Percentiles rank a stretch among this genome's conserved stretches.
Evolutionary conservation across 495 filamentous ascomycete genomes (phyloP).

Genomic region (Penicillium riverlandense): DNA sequence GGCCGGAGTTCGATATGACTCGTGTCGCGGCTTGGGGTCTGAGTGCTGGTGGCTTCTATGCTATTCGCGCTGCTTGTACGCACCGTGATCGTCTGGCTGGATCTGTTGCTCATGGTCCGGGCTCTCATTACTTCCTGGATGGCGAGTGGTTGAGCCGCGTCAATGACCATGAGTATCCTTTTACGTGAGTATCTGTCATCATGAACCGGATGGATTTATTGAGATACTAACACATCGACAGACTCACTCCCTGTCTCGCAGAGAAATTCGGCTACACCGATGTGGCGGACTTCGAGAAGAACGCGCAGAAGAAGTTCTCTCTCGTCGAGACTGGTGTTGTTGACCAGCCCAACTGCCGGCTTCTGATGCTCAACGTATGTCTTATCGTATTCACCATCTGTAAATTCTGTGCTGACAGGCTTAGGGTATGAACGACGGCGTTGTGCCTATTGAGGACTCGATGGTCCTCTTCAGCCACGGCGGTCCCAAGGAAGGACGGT

Average conservation of each 20-base stretch:
- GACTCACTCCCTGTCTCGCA: conserved; percentile 56
- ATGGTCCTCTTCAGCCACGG: conserved; percentile 62
- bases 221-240: conserved; percentile 6
- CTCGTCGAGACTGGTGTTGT: conserved; percentile 64
- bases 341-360: conserved; percentile 50
- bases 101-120: conserved; percentile 64
- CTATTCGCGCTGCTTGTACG: conserved; percentile 65
- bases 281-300: conserved; percentile 51
- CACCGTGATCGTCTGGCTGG: conserved; percentile 53
- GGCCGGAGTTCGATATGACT: conserved; percentile 52
- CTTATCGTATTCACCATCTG: not conserved
- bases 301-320: conserved; percentile 63
- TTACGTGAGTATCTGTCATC: conserved; percentile 40
- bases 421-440: conserved; percentile 59
- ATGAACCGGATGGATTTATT: too few species aligned
- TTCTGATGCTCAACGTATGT: conserved; percentile 63
- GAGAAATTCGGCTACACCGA: conserved; percentile 63
- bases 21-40: conserved; percentile 65
- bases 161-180: conserved; percentile 74
- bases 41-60: conserved; percentile 72
- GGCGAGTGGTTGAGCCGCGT: conserved; percentile 57
- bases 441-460: conserved; percentile 75
- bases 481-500: conserved; percentile 60
- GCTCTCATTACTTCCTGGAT: conserved; percentile 63
- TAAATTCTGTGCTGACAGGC: conserved; percentile 6